A percentile compares a stretch with the other conserved stretches of the same genome.
Evolutionary conservation across 495 filamentous ascomycete species (phyloP).

Genomic region (Penicillium coffeae): DNA sequence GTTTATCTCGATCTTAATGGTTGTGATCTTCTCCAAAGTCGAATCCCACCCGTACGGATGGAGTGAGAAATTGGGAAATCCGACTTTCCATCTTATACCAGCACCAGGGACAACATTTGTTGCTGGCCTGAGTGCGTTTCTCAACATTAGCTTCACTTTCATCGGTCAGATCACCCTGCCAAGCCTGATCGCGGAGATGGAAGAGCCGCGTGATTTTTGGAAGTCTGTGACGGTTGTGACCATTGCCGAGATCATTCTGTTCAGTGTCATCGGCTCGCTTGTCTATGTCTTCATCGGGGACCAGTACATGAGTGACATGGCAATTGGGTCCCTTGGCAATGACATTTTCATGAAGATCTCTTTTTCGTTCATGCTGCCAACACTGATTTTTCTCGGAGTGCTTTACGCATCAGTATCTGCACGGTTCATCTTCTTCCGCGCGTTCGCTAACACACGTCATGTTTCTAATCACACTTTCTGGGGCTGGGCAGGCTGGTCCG

Average conservation of each 20-base stretch:
- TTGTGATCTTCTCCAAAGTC: conserved; percentile 62
- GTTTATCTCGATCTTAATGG: conserved; percentile 78
- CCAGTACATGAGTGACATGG: conserved; percentile 73
- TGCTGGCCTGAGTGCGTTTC: conserved; percentile 71
- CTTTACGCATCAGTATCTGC: conserved; percentile 79
- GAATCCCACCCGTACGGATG: conserved; percentile 60
- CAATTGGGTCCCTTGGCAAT: conserved; percentile 71
- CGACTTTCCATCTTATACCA: conserved; percentile 59
- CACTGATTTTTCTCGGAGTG: conserved; percentile 79
- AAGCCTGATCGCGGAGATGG: conserved; percentile 86
- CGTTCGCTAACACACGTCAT: conserved; percentile 68
- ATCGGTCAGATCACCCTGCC: conserved; percentile 87
- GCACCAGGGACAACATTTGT: conserved; percentile 63
- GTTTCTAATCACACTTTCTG: conserved; percentile 64
- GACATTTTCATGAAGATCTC: conserved; percentile 68
- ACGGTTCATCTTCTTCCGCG: conserved; percentile 76
- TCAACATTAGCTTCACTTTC: conserved; percentile 84
- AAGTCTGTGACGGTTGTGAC: conserved; percentile 82
- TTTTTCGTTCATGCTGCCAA: conserved; percentile 87
- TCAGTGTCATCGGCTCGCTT: conserved; percentile 65
- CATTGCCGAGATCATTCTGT: conserved; percentile 73
- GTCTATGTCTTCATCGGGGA: conserved; percentile 77
- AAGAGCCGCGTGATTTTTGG: conserved; percentile 74
- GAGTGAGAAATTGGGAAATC: conserved; percentile 49
- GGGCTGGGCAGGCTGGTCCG: conserved; percentile 72